A percentile compares a stretch with the other conserved stretches of the same genome.
These are phyloP conservation scores for Leccinum sublutescens DNA, from an alignment of 768 basidiomycete species.

Conservation along the genomic window DNA sequence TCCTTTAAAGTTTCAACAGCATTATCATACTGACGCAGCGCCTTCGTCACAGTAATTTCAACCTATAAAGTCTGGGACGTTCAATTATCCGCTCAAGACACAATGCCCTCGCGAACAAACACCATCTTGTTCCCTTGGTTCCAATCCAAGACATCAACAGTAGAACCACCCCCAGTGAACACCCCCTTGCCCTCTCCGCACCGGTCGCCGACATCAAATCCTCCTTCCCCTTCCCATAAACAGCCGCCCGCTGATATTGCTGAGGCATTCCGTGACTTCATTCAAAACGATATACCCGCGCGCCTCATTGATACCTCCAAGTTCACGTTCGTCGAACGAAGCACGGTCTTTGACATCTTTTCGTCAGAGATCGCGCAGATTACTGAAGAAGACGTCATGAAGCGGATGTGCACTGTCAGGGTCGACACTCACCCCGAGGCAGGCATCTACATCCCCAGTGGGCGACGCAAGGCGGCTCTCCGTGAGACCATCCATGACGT, in stretches of 20 bases:
- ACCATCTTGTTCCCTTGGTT: background rate
- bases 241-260: background rate
- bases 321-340: conserved; percentile 23
- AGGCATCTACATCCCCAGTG: conserved; percentile 10
- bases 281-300: conserved; percentile 25
- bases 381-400: conserved; percentile 17
- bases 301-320: conserved; percentile 27
- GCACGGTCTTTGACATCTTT: conserved; percentile 20
- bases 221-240: background rate
- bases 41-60: no score
- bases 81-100: background rate
- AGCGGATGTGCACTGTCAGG: background rate
- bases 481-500: conserved; percentile 18
- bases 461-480: conserved; percentile 12
- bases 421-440: conserved; percentile 9
- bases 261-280: conserved; percentile 17
- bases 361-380: conserved; percentile 12
- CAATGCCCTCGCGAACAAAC: background rate
- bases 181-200: background rate
- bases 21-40: no score
- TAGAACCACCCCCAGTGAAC: background rate
- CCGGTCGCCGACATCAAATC: no score
- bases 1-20: no score
- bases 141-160: background rate
- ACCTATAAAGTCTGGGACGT: no score